Evolutionary conservation across 805 yeast species (phyloP), one percentile per base, ranked within the genome.

Genomic region (Candida silvatica): DNA sequence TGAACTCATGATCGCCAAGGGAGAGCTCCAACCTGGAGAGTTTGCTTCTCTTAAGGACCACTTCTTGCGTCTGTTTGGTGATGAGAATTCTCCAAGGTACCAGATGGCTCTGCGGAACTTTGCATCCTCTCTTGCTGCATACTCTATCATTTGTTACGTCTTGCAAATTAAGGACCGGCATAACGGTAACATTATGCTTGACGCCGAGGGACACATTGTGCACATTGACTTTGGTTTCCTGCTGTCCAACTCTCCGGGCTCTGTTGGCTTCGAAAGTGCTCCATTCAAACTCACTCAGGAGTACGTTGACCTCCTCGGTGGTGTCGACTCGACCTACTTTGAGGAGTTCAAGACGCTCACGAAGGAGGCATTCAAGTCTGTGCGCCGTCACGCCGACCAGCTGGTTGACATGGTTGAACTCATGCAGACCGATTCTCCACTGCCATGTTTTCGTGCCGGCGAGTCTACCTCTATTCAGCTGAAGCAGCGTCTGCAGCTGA

Each of bases 101-200:
- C 74, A 66, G 48, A 65, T 71, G 37, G 97, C 97, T 0, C 94
- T 87, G 51, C 80, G 77, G 31, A 82, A 81, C 45, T 92, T 92
- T 58, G 83, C 94, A 2, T 67, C 69, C 32, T 85, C 96, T 15
- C 64, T 92, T 44, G 97, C 98, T 0, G 81, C 94, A 0, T 92
- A 90, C 58, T 87, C 97, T 0, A 77, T 92, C 14, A 79, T 92
- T 23, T 86, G 96, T 41, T 92, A 87, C 46, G 62, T 90, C 27
- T 63, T 92, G 33, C 97, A 90, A 60, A 84, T 92, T 40, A 92
- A 92, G 55, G 98, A 92, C 58, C 74, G 98, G 46, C 98, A 90
- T 54, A 90, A 90, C 53, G 98, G 98, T 51, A 92, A 92, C 56
- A 88, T 92, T 39, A 90, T 92, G 98, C 65, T 90, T 27, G 98